Percentiles rank a stretch among this genome's conserved stretches.
phyloP scores from a whole-genome alignment of 805 yeast species.

The Cephaloascus fragrans region DNA sequence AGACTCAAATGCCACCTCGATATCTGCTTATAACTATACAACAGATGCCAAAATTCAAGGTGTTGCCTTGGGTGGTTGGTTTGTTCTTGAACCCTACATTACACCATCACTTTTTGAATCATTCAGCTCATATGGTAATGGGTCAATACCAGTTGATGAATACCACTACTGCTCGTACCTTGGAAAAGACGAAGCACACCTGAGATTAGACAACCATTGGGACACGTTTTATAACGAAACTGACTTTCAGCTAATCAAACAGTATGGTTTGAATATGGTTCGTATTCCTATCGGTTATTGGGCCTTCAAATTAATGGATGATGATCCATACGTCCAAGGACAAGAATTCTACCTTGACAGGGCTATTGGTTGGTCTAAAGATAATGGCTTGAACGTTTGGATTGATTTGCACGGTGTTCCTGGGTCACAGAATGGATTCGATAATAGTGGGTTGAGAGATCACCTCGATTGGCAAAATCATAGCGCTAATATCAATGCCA shows the following conservation, averaged over 20 bases:
- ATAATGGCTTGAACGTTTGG: conserved; percentile 55
- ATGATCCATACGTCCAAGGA: conserved; percentile 59
- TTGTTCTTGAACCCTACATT: conserved; percentile 61
- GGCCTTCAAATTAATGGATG: conserved; percentile 46
- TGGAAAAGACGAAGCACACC: conserved; percentile 35
- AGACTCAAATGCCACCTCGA: too few relatives aligned
- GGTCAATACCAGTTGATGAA: conserved; percentile 48
- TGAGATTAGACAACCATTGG: conserved; percentile 44
- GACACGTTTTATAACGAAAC: conserved; percentile 45
- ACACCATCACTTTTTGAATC: conserved; percentile 52
- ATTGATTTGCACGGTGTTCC: conserved; percentile 77
- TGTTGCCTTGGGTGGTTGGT: conserved; percentile 64
- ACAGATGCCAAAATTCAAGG: conserved; percentile 21
- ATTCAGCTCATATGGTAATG: conserved; percentile 15
- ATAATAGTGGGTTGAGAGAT: conserved; percentile 63
- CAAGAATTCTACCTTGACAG: conserved; percentile 54
- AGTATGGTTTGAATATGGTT: conserved; percentile 56
- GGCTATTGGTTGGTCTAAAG: conserved; percentile 60
- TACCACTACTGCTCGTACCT: conserved; percentile 39
- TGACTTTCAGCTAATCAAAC: conserved; percentile 43
- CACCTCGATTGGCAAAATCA: conserved; percentile 29
- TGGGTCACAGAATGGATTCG: conserved; percentile 83
- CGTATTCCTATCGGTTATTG: conserved; percentile 76
- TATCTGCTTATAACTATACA: conserved; percentile 12
- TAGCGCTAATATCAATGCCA: conserved; percentile 13